These are phyloP conservation scores for Verticillium alfalfae DNA, from an alignment of 2,329 filamentous ascomycete genomes.

Conservation along the genomic window DNA sequence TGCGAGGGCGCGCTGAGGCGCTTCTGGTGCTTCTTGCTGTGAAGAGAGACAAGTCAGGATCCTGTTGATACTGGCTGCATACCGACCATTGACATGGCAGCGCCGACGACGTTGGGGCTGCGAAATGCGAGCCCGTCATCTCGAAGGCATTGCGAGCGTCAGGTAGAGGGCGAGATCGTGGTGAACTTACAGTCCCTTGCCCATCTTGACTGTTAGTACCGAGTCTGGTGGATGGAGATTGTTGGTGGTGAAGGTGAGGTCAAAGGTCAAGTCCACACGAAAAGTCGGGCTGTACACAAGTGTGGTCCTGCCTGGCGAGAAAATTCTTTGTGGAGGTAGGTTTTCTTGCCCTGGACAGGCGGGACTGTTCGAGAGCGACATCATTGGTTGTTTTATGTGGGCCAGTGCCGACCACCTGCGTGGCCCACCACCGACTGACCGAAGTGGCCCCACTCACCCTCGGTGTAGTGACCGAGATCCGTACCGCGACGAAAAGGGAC, in stretches of 20 bases:
- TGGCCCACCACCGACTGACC: too few species aligned
- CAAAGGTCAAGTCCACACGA: conserved; percentile 12
- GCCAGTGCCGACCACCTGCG: neutral
- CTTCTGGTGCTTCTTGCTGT: conserved; percentile 99
- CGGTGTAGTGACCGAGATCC: too few species aligned
- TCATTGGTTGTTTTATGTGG: neutral
- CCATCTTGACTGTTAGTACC: conserved; percentile 47
- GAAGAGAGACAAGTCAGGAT: conserved; percentile 25
- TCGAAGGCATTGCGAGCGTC: neutral
- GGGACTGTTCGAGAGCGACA: neutral
- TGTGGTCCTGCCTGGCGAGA: neutral
- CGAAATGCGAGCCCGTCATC: neutral
- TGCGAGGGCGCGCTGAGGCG: conserved; percentile 97
- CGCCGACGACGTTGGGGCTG: neutral
- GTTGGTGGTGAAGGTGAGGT: conserved; percentile 30
- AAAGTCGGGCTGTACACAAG: neutral
- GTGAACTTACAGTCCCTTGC: conserved; percentile 55
- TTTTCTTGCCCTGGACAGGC: neutral
- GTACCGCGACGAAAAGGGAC: too few species aligned
- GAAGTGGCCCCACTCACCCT: too few species aligned
- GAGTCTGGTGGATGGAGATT: conserved; percentile 18
- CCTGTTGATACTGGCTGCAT: conserved; percentile 9
- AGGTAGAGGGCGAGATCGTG: neutral
- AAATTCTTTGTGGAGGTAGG: neutral
- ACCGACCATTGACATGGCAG: neutral